These are phyloP conservation scores for Solanum bulbocastanum DNA, from an alignment of 257 asterid genomes.

Conservation along the genomic window DNA sequence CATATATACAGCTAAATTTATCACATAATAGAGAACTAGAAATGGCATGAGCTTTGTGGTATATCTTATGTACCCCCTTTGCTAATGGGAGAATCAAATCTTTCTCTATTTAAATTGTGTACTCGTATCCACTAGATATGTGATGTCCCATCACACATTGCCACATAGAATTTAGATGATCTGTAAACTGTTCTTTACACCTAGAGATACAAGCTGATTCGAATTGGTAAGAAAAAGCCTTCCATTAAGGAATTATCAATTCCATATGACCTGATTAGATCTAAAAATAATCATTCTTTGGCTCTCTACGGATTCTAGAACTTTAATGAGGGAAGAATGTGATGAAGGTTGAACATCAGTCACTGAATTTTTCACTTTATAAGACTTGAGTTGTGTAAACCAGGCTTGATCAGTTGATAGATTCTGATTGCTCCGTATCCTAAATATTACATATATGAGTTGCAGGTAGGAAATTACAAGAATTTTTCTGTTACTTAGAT, in stretches of 20 bases:
- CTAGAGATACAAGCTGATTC: background rate
- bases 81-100: background rate
- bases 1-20: background rate
- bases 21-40: background rate
- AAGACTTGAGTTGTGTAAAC: background rate
- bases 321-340: background rate
- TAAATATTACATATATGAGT: background rate
- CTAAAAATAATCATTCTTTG: background rate
- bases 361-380: background rate
- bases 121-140: background rate
- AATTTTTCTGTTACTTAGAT: background rate
- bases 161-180: background rate
- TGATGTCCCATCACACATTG: background rate
- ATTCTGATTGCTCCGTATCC: background rate
- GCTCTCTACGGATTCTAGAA: background rate
- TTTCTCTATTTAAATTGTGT: background rate
- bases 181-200: background rate
- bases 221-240: background rate
- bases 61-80: background rate
- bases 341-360: background rate
- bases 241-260: background rate
- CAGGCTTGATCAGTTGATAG: background rate
- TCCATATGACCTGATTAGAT: background rate
- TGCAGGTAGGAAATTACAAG: background rate
- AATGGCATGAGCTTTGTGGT: background rate